Evolutionary conservation across 2,329 filamentous ascomycete genomes (phyloP).

Genomic region (Penicillium corylophilum): DNA sequence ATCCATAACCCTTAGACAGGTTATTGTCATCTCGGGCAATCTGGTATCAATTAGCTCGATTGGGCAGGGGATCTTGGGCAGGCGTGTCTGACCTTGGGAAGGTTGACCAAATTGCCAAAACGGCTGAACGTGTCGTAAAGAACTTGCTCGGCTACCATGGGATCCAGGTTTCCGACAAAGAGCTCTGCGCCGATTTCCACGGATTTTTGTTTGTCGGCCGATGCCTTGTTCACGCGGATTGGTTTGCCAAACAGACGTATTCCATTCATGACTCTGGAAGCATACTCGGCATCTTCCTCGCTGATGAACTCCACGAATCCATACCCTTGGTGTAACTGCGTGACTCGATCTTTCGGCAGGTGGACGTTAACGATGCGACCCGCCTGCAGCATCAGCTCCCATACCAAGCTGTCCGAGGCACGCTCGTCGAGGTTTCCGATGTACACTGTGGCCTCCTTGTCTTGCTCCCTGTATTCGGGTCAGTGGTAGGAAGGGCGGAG

Average conservation of each 20-base stretch:
- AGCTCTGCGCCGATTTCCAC: conserved; percentile 94
- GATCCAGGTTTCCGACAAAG: conserved; percentile 92
- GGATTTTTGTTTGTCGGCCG: conserved; percentile 89
- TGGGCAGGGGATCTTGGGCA: background rate
- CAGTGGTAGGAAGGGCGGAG: conserved; percentile 9
- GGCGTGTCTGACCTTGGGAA: conserved; percentile 69
- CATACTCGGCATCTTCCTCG: conserved; percentile 94
- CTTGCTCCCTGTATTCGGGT: conserved; percentile 72
- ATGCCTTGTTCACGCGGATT: conserved; percentile 91
- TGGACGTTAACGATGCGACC: conserved; percentile 98
- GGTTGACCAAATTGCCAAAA: conserved; percentile 79
- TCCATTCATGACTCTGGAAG: conserved; percentile 93
- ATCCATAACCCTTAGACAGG: conserved; percentile 91
- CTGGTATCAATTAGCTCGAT: conserved; percentile 37
- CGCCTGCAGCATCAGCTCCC: conserved; percentile 98
- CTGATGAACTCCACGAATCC: conserved; percentile 98
- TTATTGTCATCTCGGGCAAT: conserved; percentile 82
- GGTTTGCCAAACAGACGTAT: conserved; percentile 91
- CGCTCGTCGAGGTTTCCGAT: conserved; percentile 98
- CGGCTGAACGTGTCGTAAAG: conserved; percentile 93
- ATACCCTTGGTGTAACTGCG: conserved; percentile 94
- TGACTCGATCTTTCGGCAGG: conserved; percentile 96
- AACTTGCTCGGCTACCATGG: conserved; percentile 91
- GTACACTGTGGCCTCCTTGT: conserved; percentile 97
- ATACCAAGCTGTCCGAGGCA: conserved; percentile 83